phyloP scores from a whole-genome alignment of 345 rosid genomes.

The Eucalyptus sideroxylon region DNA sequence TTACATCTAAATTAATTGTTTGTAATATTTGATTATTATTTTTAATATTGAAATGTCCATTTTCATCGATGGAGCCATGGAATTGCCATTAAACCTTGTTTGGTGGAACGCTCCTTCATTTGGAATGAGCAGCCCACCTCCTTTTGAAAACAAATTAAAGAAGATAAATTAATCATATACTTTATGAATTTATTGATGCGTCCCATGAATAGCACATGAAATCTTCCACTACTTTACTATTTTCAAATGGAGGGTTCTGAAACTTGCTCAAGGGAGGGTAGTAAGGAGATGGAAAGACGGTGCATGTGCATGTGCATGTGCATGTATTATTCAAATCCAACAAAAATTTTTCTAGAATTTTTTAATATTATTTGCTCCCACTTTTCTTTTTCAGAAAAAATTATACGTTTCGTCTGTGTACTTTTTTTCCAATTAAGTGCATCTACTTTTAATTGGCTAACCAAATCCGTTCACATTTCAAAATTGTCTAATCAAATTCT shows the following conservation, averaged over 20 bases:
- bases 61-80: background rate
- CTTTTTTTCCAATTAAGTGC: background rate
- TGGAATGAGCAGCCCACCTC: background rate
- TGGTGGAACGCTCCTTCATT: background rate
- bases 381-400: background rate
- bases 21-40: background rate
- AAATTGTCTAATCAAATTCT: background rate
- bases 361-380: background rate
- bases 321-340: background rate
- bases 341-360: rapidly evolving
- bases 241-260: background rate
- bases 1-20: background rate
- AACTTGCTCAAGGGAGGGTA: background rate
- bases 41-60: background rate
- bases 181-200: background rate
- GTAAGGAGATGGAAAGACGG: background rate
- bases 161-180: background rate
- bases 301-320: background rate
- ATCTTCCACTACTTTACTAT: background rate
- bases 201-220: background rate
- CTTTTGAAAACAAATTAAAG: background rate
- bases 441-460: background rate
- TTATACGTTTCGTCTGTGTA: background rate
- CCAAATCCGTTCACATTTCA: background rate
- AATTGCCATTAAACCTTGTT: background rate